These are phyloP conservation scores for Bothriochloa decipiens DNA, from an alignment of 176 grass and related monocot species.

Conservation along the genomic window DNA sequence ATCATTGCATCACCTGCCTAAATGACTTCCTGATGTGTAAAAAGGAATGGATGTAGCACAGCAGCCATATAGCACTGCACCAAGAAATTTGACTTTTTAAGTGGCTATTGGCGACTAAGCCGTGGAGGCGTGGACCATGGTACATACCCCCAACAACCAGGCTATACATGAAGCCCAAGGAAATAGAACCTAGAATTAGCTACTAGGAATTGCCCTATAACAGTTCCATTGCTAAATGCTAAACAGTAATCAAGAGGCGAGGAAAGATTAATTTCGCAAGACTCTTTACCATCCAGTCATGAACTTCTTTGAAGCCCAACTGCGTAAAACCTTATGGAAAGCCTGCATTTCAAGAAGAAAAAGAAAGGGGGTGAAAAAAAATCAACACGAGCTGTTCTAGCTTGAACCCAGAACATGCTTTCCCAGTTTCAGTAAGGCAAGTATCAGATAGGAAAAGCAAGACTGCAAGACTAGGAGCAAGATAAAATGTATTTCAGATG, in stretches of 20 bases:
- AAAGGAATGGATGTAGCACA: background rate
- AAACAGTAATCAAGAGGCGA: background rate
- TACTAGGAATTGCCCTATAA: background rate
- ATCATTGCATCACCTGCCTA: background rate
- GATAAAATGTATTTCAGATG: conserved; percentile 5
- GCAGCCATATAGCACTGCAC: background rate
- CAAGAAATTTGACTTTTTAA: conserved; percentile 24
- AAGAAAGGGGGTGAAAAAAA: background rate
- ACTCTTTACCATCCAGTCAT: conserved; percentile 89
- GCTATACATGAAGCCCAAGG: background rate
- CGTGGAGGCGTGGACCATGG: background rate
- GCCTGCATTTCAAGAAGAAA: conserved; percentile 55
- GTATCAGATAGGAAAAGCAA: conserved; percentile 17
- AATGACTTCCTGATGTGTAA: background rate
- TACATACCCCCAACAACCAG: background rate
- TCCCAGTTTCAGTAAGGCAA: conserved; percentile 29
- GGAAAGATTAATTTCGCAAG: background rate
- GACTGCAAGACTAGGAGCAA: background rate
- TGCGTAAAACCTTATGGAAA: conserved; percentile 86
- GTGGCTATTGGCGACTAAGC: background rate
- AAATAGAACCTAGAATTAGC: background rate
- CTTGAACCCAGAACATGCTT: background rate
- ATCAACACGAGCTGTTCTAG: conserved; percentile 22
- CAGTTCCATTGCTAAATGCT: conserved; percentile 1
- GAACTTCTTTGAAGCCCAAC: conserved; percentile 96